These are phyloP conservation scores for Pulveroboletus sp. DNA, from an alignment of 768 basidiomycete species.

Conservation along the genomic window DNA sequence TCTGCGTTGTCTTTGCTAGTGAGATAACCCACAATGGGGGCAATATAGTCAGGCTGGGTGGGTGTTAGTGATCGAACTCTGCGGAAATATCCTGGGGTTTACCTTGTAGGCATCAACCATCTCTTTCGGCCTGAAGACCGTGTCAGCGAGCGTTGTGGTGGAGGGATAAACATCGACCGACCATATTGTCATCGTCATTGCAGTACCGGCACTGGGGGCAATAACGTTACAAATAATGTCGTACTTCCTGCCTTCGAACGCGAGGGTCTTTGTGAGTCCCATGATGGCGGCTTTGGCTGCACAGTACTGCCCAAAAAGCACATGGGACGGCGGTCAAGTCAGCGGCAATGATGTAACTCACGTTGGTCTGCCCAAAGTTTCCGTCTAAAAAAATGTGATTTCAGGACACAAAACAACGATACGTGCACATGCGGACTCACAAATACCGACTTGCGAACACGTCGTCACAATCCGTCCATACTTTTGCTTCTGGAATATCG, in stretches of 20 bases:
- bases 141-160: background rate
- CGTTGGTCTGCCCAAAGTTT: conserved; percentile 93
- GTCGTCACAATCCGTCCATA: conserved; percentile 95
- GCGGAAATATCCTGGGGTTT: background rate
- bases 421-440: conserved; percentile 42
- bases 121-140: conserved; percentile 57
- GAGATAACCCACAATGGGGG: conserved; percentile 89
- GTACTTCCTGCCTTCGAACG: conserved; percentile 88
- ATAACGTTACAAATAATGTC: conserved; percentile 86
- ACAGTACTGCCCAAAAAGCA: conserved; percentile 53
- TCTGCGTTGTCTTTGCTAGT: conserved; percentile 75
- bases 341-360: conserved; percentile 24
- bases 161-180: conserved; percentile 19
- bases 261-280: conserved; percentile 84
- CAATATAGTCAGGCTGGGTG: conserved; percentile 78
- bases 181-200: conserved; percentile 87
- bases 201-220: conserved; percentile 84
- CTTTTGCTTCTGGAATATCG: conserved; percentile 93
- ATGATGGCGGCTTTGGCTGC: conserved; percentile 92
- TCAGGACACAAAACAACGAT: background rate
- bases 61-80: background rate
- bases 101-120: conserved; percentile 90
- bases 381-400: conserved; percentile 53
- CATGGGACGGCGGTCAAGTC: background rate
- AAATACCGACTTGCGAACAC: conserved; percentile 88